Evolutionary conservation across 306 rosid genomes (phyloP), one percentile per base, ranked within the genome.

Genomic region (Vicia villosa): DNA sequence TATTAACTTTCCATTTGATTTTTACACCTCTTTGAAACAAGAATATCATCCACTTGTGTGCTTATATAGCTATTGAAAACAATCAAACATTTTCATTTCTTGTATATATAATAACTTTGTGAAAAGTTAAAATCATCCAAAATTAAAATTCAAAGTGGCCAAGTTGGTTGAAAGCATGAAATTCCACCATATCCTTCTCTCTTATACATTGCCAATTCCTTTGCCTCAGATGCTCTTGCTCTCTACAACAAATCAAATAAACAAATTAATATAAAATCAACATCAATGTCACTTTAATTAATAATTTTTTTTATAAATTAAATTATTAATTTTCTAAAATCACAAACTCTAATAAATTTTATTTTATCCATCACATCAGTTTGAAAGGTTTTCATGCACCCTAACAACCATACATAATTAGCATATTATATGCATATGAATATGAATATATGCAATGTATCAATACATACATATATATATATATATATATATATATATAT

Each of bases 141-240:
- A 88, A 75, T 62, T 77, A 52, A 81, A 81, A 81, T 85, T 90
- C 92, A 90, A 83, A 85, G 90, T 5, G 89, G 72, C 92, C 91
- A 90, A 58, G 54, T 80, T 88, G 94, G 81, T 80, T 88, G 91
- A 82, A 83, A 84, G 83, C 86, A 74, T 66, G 82, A 76, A 30
- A 70, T 64, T 81, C 86, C 89, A 77, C 86, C 96, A 88, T 81
- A 73, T 37, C 86, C 95, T 81, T 80, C 97, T 78, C 74, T 87
- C 75, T 68, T 83, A 80, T 87, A 67, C 75, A 75, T 85, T 49
- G 69, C 87, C 78, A 86, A 70, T 70, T 85, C 92, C 74, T 71
- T 85, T 81, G 94, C 90, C 85, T 89, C 89, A 64, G 80, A 64
- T 75, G 89, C 97, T 64, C 79, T 90, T 73, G 92, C 91, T 70